These are phyloP conservation scores for Wickerhamomyces bisporus DNA, from an alignment of 805 yeast genomes.

Conservation along the genomic window DNA sequence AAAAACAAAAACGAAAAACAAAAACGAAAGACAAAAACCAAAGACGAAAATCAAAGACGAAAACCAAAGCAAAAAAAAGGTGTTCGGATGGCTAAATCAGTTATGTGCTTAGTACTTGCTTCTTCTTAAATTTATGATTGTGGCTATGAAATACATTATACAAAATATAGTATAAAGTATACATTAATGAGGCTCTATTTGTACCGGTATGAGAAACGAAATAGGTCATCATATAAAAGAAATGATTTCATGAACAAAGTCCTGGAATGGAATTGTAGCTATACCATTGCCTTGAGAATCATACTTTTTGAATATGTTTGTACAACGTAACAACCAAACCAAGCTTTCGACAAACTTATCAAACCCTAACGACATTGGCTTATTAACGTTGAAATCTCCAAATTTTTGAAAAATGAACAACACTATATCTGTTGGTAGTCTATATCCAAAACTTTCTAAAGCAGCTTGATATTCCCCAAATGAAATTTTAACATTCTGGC, in stretches of 20 bases:
- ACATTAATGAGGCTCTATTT: too few species aligned
- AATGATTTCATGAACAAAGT: constrained; percentile 51
- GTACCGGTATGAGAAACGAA: too few species aligned
- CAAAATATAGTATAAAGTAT: too few species aligned
- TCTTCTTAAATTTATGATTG: too few species aligned
- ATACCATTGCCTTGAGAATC: constrained; percentile 73
- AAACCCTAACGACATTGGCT: constrained; percentile 49
- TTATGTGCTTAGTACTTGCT: too few species aligned
- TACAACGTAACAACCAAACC: constrained; percentile 69
- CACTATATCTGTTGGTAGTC: constrained; percentile 50
- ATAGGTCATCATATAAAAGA: constrained; percentile 27
- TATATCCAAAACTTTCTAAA: constrained; percentile 61
- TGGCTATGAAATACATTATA: too few species aligned
- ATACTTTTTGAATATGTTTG: constrained; percentile 72
- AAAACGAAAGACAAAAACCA: too few species aligned
- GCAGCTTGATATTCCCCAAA: constrained; percentile 61
- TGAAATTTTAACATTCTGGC: constrained; percentile 54
- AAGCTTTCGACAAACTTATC: constrained; percentile 79
- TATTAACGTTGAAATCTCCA: constrained; percentile 31
- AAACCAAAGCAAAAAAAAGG: too few species aligned
- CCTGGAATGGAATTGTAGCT: constrained; percentile 61
- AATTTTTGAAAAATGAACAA: constrained; percentile 54
- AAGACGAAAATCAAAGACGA: too few species aligned
- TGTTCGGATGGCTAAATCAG: too few species aligned
- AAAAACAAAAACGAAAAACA: too few species aligned